Evolutionary conservation across 495 filamentous ascomycete genomes (phyloP), one percentile per base, ranked within the genome.

Genomic region (Hypomontagnella submonticulosa): DNA sequence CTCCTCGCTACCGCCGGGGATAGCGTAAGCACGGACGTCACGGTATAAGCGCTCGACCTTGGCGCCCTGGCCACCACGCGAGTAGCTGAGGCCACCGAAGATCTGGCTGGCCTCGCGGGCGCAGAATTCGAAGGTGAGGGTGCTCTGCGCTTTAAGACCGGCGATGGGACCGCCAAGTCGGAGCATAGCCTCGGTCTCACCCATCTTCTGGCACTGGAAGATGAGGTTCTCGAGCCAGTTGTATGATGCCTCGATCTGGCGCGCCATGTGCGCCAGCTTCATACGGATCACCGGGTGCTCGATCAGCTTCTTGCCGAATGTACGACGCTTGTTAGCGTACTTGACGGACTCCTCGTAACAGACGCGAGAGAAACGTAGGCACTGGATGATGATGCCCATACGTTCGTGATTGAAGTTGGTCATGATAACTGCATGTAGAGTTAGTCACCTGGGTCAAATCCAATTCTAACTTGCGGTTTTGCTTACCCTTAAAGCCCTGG

Each of bases 391-490:
- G 77, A 98, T 98, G 46, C 95, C 95, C 63, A 99, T 92, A 50
- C 95, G 90, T 80, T 98, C 95, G 84, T 98, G 95, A 84, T 99
- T 99, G 84, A 99, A 99, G 84, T 99, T 99, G 59, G 92, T 96
- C 92, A 97, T 96, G 80, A 96, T 90, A 53, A 92, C 92, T 76
- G 19, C 5, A 18, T 23, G 48, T 27, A n/a, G 0, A 12, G 32
- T 69, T 59, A 63, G 63, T 42, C n/a, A 52, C n/a, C 11, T 20
- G 4, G 1, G 23, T 63, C 19, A 51, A 10, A 46, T n/a, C 11
- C 32, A 13, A 27, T 9, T 15, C 7, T 19, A 15, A 9, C 30
- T 15, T 36, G 43, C 19, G 8, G 16, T 5, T 0, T 34, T 33
- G 32, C 64, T 55, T 64, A 85, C 86, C 86, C 78, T 93, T 92